Percentiles rank a stretch among this genome's conserved stretches.
phyloP scores from a whole-genome alignment of 768 basidiomycete species.

The Russula brevipes region DNA sequence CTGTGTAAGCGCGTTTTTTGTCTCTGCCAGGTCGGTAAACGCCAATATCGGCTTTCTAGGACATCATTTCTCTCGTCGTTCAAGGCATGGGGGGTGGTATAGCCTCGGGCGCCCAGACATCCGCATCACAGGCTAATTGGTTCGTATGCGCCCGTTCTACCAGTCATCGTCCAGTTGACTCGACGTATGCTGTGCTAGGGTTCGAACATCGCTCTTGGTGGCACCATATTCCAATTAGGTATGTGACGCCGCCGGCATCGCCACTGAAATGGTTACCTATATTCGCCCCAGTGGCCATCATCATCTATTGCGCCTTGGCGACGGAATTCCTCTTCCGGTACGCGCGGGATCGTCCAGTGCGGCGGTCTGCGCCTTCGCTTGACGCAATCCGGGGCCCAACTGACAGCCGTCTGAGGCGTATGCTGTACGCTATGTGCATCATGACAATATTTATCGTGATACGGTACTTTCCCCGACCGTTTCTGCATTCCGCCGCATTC shows the following conservation, averaged over 20 bases:
- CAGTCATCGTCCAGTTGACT: neutral
- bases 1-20: constrained; percentile 4
- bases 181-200: neutral
- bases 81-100: constrained; percentile 20
- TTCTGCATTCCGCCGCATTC: neutral
- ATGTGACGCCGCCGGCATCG: neutral
- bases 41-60: constrained; percentile 9
- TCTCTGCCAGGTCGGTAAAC: neutral
- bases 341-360: constrained; percentile 4
- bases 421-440: constrained; percentile 13
- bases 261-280: neutral
- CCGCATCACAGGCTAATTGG: neutral
- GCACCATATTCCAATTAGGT: constrained; percentile 23
- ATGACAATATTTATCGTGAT: constrained; percentile 20
- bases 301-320: constrained; percentile 11
- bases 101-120: neutral
- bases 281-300: constrained; percentile 11
- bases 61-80: constrained; percentile 18
- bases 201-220: constrained; percentile 17
- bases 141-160: neutral
- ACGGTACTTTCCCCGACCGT: neutral
- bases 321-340: constrained; percentile 16
- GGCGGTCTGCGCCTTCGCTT: neutral
- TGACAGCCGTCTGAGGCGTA: constrained; percentile 5
- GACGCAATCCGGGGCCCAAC: neutral